Base-by-base conservation (phyloP, 169 alveolate species). In the Eimeria necatrix region DNA sequence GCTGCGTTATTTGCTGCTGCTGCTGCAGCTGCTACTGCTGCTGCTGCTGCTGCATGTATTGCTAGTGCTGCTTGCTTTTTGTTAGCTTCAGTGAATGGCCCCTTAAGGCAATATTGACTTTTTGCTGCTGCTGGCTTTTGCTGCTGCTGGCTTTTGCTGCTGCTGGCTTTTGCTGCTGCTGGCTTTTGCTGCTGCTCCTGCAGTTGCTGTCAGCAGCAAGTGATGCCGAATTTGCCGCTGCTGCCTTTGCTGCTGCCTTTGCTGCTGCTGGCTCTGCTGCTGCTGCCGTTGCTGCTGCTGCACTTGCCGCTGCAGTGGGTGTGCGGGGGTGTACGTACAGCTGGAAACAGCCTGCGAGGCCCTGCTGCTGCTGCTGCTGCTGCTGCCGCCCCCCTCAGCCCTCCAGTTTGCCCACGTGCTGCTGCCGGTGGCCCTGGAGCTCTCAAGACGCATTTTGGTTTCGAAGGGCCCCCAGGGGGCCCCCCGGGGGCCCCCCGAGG, bases 391-490 rank as follows among this genome's bases (percentile, higher is more conserved):
- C 26, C 49, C 41, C 16, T 49, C 41, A 0, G 41, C 85, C 26
- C 24, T 74, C 14, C 85, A 53, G 12, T 74, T 74, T n/a, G 20
- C 60, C 61, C 59, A 32, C 24, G 60, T 53, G 22, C 8, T 74
- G 85, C 85, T 74, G 85, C 85, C 85, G 14, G 85, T 74, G 2
- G 41, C 85, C 41, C 85, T 74, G 4, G 85, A 74, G 85, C 85
- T 74, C 32, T 74, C 85, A 16, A 49, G 85, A 16, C 85, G 85
- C 85, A 49, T 74, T 16, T 74, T 74, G 32, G 1, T n/a, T 12
- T 8, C 6, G 9, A 53, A n/a, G 85, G 59, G 85, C 26, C 85
- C 53, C 6, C 49, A 10, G 1, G 85, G 59, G 53, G 85, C 22
- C 85, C 85, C 41, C 41, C 41, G 2, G 41, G 41, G 41, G 41